A percentile compares a stretch with the other conserved stretches of the same genome.
Conservation (phyloP, 78 protist genomes). For the Dictyostelium brefeldianum region DNA sequence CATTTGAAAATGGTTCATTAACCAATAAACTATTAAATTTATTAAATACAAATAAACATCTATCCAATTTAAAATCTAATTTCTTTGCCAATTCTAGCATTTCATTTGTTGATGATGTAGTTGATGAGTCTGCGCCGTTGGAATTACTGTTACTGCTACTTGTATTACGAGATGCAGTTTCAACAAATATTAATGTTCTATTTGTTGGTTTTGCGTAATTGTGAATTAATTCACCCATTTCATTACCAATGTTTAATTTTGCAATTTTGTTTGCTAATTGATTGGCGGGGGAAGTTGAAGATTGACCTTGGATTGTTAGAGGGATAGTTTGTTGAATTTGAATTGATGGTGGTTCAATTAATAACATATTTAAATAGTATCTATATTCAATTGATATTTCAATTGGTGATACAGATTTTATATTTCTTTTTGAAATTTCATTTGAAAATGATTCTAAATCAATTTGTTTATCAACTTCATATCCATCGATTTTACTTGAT, state of each 20-base stretch:
- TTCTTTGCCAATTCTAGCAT: conserved; percentile 72
- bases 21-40: conserved; percentile 28
- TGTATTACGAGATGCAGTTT: not conserved
- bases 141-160: too few species aligned
- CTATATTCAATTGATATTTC: conserved; percentile 56
- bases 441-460: not conserved
- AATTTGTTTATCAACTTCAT: conserved; percentile 48
- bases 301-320: not conserved
- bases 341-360: conserved; percentile 63
- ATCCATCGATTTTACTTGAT: conserved; percentile 5
- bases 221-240: conserved; percentile 31
- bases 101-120: not conserved
- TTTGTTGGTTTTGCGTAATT: conserved; percentile 27
- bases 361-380: conserved; percentile 62
- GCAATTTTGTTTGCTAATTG: conserved; percentile 4
- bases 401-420: conserved; percentile 28
- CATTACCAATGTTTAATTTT: conserved; percentile 1
- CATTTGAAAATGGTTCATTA: conserved; percentile 37
- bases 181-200: conserved; percentile 68
- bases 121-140: not conserved
- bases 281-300: conserved; percentile 2
- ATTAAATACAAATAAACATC: conserved; percentile 79
- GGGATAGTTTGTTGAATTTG: not conserved
- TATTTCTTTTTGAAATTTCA: conserved; percentile 54
- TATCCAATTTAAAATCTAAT: conserved; percentile 77